phyloP scores from a whole-genome alignment of 2,329 filamentous ascomycete species.

The Curvularia verruculosa region DNA sequence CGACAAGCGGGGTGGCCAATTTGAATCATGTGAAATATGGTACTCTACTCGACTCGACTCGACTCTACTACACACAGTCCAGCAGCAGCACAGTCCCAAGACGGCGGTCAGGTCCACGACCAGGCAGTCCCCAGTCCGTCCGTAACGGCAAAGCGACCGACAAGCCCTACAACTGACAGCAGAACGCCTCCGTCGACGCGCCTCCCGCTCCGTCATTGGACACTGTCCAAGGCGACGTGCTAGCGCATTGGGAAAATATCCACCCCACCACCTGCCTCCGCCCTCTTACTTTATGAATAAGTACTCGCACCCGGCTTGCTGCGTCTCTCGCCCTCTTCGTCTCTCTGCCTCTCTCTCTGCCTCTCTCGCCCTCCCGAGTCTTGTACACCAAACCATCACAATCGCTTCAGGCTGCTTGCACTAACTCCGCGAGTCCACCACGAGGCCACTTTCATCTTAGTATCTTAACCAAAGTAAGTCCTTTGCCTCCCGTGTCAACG shows the following conservation, averaged over 20 bases:
- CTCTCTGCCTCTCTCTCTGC: slow-evolving; percentile 4
- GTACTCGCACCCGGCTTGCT: slow-evolving; percentile 33
- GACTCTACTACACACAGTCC: no score
- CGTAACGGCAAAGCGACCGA: slow-evolving; percentile 26
- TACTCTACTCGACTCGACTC: slow-evolving; percentile 14
- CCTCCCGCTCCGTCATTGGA: slow-evolving; percentile 41
- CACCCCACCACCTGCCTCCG: slow-evolving; percentile 42
- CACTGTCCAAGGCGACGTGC: slow-evolving; percentile 37
- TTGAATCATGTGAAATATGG: slow-evolving; percentile 22
- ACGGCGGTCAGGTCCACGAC: slow-evolving; percentile 18
- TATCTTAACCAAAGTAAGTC: slow-evolving; percentile 45
- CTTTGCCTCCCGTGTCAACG: slow-evolving; percentile 20
- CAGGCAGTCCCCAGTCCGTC: slow-evolving; percentile 24
- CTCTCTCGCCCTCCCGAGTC: slow-evolving; percentile 4
- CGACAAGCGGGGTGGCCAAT: slow-evolving; percentile 7
- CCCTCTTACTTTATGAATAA: slow-evolving; percentile 48
- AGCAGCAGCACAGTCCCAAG: slow-evolving; percentile 12
- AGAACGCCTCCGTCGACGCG: slow-evolving; percentile 32
- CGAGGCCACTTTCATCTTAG: slow-evolving; percentile 34
- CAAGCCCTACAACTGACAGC: slow-evolving; percentile 24
- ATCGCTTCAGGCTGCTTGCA: slow-evolving; percentile 39
- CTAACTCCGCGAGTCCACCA: slow-evolving; percentile 36
- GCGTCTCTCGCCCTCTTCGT: slow-evolving; percentile 19
- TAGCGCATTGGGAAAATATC: slow-evolving; percentile 45
- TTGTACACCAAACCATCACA: slow-evolving; percentile 15